Evolutionary conservation across 495 filamentous ascomycete species (phyloP).

Genomic region (Trichoderma asperelloides): DNA sequence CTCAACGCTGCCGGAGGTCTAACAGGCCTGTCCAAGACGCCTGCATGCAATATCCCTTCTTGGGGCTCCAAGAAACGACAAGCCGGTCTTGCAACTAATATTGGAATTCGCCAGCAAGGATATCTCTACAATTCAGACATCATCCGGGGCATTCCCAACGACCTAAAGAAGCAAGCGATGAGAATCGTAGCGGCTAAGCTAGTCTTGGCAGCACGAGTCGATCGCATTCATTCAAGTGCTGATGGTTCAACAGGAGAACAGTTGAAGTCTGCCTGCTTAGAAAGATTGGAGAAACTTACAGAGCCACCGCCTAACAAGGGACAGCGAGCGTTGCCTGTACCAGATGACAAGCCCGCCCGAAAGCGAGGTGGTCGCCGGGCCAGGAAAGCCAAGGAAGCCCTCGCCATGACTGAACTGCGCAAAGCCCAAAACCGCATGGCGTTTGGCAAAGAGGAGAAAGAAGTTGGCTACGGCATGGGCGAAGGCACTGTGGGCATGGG

Average conservation of each 20-base stretch:
- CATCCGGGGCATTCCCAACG: constrained; percentile 70
- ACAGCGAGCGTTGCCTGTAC: constrained; percentile 77
- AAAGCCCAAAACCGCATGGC: constrained; percentile 95
- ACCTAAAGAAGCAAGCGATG: constrained; percentile 90
- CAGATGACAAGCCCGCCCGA: constrained; percentile 88
- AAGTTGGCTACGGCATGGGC: constrained; percentile 84
- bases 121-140: constrained; percentile 89
- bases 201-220: constrained; percentile 80
- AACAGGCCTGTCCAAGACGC: constrained; percentile 79
- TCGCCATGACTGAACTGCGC: constrained; percentile 91
- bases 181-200: constrained; percentile 92
- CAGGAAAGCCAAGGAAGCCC: constrained; percentile 92
- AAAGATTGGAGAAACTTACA: constrained; percentile 86
- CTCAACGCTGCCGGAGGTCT: constrained; percentile 89
- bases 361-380: constrained; percentile 91
- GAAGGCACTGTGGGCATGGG: constrained; percentile 83
- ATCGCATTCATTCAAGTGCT: constrained; percentile 72
- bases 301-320: constrained; percentile 91
- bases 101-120: constrained; percentile 84
- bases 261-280: constrained; percentile 72
- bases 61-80: constrained; percentile 82
- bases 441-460: constrained; percentile 91
- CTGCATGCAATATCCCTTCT: constrained; percentile 83
- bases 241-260: constrained; percentile 79
- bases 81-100: constrained; percentile 82